A percentile compares a stretch with the other conserved stretches of the same genome.
Conservation (phyloP, 2,329 filamentous ascomycete genomes). For the Fusarium subtropicale region DNA sequence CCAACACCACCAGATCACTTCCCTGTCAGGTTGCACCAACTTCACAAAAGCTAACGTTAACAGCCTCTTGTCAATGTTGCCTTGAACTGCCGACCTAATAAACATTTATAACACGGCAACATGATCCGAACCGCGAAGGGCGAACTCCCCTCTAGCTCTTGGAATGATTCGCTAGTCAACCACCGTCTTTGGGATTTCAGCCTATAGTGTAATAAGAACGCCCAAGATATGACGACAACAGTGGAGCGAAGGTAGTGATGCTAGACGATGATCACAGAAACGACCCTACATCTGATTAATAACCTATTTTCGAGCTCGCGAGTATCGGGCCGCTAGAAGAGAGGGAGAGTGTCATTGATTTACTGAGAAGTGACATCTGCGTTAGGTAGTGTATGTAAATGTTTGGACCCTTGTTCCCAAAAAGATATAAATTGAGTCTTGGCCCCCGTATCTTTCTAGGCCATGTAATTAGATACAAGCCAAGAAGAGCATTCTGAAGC, state of each 20-base stretch:
- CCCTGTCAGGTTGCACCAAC: not conserved
- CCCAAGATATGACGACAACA: constrained; percentile 25
- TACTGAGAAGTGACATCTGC: not conserved
- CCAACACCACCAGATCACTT: not conserved
- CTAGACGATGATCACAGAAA: constrained; percentile 21
- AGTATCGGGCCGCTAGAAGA: constrained; percentile 6
- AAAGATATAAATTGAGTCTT: constrained; percentile 3
- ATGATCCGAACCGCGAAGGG: constrained; percentile 18
- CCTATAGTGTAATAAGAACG: constrained; percentile 20
- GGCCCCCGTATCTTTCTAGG: not conserved
- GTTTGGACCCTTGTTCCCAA: not conserved
- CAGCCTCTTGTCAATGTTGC: not conserved
- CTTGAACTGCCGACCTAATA: constrained; percentile 4
- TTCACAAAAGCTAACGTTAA: not conserved
- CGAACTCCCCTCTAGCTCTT: constrained; percentile 5
- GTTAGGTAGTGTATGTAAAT: not conserved
- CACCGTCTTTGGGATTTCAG: not conserved
- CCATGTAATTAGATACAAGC: not conserved
- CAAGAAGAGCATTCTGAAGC: not conserved
- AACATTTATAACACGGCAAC: constrained; percentile 23
- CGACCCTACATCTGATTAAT: constrained; percentile 20
- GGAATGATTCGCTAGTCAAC: not conserved
- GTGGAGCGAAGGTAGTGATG: constrained; percentile 23
- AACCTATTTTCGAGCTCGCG: constrained; percentile 5
- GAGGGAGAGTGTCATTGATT: constrained; percentile 18